Conservation (phyloP, 208 protist species). For the Trypanosoma scelopori region DNA sequence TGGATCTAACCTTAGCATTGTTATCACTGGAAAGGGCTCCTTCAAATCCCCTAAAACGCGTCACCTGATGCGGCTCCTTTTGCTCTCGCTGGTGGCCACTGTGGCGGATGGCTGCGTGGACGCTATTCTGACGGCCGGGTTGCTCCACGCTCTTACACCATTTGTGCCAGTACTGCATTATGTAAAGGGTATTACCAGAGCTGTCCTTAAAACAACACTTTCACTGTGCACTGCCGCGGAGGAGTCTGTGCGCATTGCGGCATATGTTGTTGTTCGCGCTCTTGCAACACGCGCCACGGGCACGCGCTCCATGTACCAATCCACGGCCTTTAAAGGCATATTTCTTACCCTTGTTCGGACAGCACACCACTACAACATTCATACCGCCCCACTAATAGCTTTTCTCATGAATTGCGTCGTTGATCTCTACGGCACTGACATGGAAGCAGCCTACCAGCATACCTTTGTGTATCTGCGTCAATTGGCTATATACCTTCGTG, state of each 20-base stretch:
- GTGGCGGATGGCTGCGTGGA: constrained; percentile 67
- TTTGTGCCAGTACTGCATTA: constrained; percentile 91
- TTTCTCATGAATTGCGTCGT: constrained; percentile 95
- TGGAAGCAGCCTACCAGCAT: constrained; percentile 92
- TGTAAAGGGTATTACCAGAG: constrained; percentile 79
- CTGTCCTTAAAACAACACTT: constrained; percentile 70
- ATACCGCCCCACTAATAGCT: constrained; percentile 74
- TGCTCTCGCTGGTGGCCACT: constrained; percentile 61
- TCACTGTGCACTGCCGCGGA: constrained; percentile 68
- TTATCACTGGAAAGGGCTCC: constrained; percentile 84
- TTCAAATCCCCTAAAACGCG: constrained; percentile 78
- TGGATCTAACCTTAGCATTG: constrained; percentile 50
- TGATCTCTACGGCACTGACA: constrained; percentile 95
- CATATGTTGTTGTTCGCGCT: constrained; percentile 85
- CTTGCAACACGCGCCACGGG: constrained; percentile 86
- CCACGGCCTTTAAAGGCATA: constrained; percentile 89
- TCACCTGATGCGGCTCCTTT: constrained; percentile 73
- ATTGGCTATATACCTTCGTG: constrained; percentile 95
- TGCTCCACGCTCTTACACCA: constrained; percentile 72
- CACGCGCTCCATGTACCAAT: constrained; percentile 91
- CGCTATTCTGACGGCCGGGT: constrained; percentile 52
- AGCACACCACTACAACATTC: constrained; percentile 79
- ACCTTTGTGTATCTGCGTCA: constrained; percentile 98
- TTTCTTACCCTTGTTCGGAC: constrained; percentile 92
- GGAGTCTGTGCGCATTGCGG: constrained; percentile 81